Evolutionary conservation across 768 basidiomycete genomes (phyloP).

Genomic region (Termitomyces sp.): DNA sequence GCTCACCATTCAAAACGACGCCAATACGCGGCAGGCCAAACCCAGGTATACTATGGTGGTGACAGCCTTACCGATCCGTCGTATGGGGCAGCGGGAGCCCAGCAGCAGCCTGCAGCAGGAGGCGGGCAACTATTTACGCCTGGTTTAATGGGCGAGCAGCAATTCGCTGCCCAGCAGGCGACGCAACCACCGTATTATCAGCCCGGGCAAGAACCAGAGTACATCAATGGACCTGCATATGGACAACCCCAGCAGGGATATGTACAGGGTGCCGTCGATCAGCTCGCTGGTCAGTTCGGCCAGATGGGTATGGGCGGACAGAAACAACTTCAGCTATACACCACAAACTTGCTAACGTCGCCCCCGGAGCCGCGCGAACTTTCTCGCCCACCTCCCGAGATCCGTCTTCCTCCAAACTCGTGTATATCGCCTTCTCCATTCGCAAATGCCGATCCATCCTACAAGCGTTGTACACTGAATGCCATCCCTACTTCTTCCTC

Average conservation of each 20-base stretch:
- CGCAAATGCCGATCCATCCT: conserved; percentile 87
- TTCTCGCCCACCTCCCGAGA: conserved; percentile 80
- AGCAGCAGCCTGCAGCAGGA: conserved; percentile 34
- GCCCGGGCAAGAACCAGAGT: conserved; percentile 47
- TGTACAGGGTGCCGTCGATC: conserved; percentile 54
- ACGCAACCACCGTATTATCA: conserved; percentile 41
- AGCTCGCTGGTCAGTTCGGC: conserved; percentile 80
- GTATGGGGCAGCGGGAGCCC: conserved; percentile 35
- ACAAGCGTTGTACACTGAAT: conserved; percentile 89
- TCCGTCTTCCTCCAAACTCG: conserved; percentile 82
- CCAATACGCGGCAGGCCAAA: conserved; percentile 93
- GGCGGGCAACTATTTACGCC: conserved; percentile 79
- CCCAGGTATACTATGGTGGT: conserved; percentile 79
- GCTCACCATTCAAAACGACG: conserved; percentile 63
- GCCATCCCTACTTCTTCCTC: conserved; percentile 91
- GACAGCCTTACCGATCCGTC: conserved; percentile 45
- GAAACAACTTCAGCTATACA: conserved; percentile 77
- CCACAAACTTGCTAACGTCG: conserved; percentile 88
- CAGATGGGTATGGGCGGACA: conserved; percentile 85
- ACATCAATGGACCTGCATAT: conserved; percentile 40
- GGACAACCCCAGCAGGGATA: conserved; percentile 39
- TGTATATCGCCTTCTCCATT: conserved; percentile 73
- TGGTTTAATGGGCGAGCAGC: conserved; percentile 70
- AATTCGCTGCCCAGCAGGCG: conserved; percentile 64
- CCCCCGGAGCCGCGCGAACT: conserved; percentile 91